A percentile compares a stretch with the other conserved stretches of the same genome.
Evolutionary conservation across 208 protist genomes (phyloP).

Genomic region (Leishmania amazonensis): DNA sequence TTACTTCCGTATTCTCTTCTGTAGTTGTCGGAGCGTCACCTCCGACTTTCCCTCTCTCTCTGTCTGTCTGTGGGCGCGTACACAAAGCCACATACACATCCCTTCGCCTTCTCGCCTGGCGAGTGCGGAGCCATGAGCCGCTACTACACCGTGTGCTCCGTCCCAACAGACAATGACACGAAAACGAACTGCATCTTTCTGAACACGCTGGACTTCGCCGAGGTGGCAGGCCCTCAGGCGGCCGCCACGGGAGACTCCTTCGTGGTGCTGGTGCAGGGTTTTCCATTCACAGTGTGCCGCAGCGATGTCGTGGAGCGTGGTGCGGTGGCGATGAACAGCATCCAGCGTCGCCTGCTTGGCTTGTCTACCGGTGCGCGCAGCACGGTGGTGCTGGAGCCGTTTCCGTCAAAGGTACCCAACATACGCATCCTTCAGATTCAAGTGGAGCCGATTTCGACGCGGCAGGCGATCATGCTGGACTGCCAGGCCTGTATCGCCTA

Average conservation of each 20-base stretch:
- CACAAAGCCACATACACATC: background rate
- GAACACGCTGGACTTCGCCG: constrained; percentile 28
- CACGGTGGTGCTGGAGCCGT: constrained; percentile 40
- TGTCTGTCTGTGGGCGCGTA: background rate
- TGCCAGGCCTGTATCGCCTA: constrained; percentile 56
- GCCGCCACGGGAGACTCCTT: constrained; percentile 3
- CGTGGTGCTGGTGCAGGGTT: constrained; percentile 61
- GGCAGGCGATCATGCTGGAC: constrained; percentile 64
- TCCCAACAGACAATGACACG: constrained; percentile 61
- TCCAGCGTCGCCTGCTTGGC: constrained; percentile 71
- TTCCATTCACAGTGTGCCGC: constrained; percentile 49
- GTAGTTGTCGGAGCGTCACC: background rate
- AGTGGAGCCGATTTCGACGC: constrained; percentile 65
- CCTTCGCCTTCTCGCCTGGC: background rate
- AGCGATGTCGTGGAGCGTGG: constrained; percentile 44
- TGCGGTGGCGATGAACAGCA: constrained; percentile 71
- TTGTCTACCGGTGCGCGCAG: constrained; percentile 59
- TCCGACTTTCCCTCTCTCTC: background rate
- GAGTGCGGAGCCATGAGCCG: constrained; percentile 16
- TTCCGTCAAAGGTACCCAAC: constrained; percentile 29
- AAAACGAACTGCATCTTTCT: constrained; percentile 75
- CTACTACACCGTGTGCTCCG: constrained; percentile 53
- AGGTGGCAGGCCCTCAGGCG: constrained; percentile 27
- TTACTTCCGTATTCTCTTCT: background rate
- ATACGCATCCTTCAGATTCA: constrained; percentile 41